Conservation (phyloP, 345 rosid species). For the Brassica juncea region DNA sequence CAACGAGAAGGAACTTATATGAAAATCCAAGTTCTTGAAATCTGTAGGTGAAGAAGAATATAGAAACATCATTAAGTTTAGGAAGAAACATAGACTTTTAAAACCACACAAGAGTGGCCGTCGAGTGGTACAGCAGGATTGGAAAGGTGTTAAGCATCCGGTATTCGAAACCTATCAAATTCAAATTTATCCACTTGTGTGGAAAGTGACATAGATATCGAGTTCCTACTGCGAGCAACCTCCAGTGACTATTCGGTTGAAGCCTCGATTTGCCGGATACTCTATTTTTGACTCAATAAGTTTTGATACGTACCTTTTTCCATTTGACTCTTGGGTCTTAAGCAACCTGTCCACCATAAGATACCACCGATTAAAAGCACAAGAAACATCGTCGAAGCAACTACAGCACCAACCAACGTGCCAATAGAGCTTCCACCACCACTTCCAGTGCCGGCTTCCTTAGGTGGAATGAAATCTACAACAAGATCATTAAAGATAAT, state of each 20-base stretch:
- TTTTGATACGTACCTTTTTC: constrained; percentile 38
- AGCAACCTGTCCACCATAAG: not conserved
- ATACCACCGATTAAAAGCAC: constrained; percentile 45
- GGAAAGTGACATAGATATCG: too few species aligned
- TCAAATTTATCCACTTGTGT: too few species aligned
- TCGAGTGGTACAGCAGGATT: too few species aligned
- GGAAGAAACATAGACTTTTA: constrained; percentile 7
- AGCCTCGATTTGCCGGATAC: too few species aligned
- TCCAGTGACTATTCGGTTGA: too few species aligned
- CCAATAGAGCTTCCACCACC: constrained; percentile 28
- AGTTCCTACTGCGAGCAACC: too few species aligned
- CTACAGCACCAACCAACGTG: constrained; percentile 39
- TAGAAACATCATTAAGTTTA: constrained; percentile 9
- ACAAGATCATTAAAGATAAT: constrained; percentile 20
- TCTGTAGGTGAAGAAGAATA: constrained; percentile 32
- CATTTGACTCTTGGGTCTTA: constrained; percentile 43
- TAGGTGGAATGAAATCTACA: constrained; percentile 35
- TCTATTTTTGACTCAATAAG: too few species aligned
- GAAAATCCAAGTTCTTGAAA: constrained; percentile 45
- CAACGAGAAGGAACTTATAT: constrained; percentile 50
- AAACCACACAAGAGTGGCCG: too few species aligned
- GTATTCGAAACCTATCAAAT: too few species aligned
- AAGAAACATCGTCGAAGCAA: constrained; percentile 28
- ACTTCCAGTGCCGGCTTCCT: constrained; percentile 27
- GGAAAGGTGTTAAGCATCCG: too few species aligned